Evolutionary conservation across 495 filamentous ascomycete genomes (phyloP), one percentile per base, ranked within the genome.

Genomic region (Sphaerosporella brunnea): DNA sequence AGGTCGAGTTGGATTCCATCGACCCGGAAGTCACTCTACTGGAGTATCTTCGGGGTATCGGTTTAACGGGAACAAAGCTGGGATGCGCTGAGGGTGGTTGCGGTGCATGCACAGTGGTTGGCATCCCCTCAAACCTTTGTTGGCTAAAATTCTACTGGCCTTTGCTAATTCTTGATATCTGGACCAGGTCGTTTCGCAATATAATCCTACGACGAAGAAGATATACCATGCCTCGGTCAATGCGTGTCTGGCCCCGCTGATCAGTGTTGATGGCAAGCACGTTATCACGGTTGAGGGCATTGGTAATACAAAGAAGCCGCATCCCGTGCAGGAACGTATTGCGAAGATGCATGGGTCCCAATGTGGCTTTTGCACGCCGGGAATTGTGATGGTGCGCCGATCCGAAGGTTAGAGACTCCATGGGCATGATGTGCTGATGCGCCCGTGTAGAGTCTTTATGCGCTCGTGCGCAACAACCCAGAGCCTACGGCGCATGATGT

Each of bases 251-350:
- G 88, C 88, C 11, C 90, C 90, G 0, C 69, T 97, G 43, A 78
- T 86, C 24, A 88, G 84, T 51, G 73, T 97, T 11, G 90, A 95
- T 65, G 90, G 90, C 20, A 97, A 97, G 64, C 90, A 97, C 72
- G 87, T 97, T 51, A 87, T 97, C 55, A 97, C 90, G 5, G 77
- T 97, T 10, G 90, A 97, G 64, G 90, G 90, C n/a, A 93, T 97
- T 62, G 90, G 90, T 8, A 81, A 82, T 58, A 76, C 80, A 40
- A 80, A 86, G 63, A 73, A 72, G 30, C 90, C 90, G 9, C 90
- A 97, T 68, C 83, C 90, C 2, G 68, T 81, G 1, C 90, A 97
- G 64, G 87, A 97, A 65, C 75, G 90, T 36, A 80, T 97, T 50
- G 86, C 86, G 18, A 79, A 78, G 62, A 63, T 69, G 35, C 72